Evolutionary conservation across 2,329 filamentous ascomycete species (phyloP).

Genomic region (Colletotrichum sp.): DNA sequence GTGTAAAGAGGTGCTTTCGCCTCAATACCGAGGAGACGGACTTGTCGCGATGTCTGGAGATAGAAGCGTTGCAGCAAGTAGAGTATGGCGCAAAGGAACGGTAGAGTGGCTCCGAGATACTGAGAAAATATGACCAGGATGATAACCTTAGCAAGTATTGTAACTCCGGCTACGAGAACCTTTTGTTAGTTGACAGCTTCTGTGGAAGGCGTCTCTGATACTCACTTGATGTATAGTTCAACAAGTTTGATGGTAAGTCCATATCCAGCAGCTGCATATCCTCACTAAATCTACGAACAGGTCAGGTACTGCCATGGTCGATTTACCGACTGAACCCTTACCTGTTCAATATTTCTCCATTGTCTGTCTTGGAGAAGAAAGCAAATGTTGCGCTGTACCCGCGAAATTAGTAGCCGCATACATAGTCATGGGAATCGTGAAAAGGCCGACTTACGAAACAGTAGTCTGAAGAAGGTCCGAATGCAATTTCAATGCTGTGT

Average conservation of each 20-base stretch:
- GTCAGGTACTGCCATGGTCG: background rate
- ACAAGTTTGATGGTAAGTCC: background rate
- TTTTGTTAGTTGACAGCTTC: background rate
- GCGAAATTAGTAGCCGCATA: background rate
- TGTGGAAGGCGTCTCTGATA: background rate
- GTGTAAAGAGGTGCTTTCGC: slow-evolving; percentile 37
- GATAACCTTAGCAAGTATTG: background rate
- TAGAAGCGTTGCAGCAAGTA: slow-evolving; percentile 36
- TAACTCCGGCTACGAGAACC: background rate
- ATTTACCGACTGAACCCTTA: background rate
- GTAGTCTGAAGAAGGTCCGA: background rate
- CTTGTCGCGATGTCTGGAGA: slow-evolving; percentile 37
- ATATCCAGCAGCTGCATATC: slow-evolving; percentile 17
- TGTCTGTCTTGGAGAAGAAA: background rate
- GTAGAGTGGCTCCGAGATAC: slow-evolving; percentile 30
- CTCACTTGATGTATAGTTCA: slow-evolving; percentile 15
- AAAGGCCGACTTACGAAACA: background rate
- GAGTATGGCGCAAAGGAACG: slow-evolving; percentile 26
- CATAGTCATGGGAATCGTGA: background rate
- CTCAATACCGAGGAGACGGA: slow-evolving; percentile 37
- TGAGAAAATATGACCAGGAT: slow-evolving; percentile 10
- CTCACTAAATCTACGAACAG: background rate
- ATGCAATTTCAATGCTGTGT: slow-evolving; percentile 10
- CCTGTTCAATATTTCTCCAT: slow-evolving; percentile 3
- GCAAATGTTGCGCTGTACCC: background rate